phyloP scores from a whole-genome alignment of 257 asterid genomes.

The Solanum phureja region DNA sequence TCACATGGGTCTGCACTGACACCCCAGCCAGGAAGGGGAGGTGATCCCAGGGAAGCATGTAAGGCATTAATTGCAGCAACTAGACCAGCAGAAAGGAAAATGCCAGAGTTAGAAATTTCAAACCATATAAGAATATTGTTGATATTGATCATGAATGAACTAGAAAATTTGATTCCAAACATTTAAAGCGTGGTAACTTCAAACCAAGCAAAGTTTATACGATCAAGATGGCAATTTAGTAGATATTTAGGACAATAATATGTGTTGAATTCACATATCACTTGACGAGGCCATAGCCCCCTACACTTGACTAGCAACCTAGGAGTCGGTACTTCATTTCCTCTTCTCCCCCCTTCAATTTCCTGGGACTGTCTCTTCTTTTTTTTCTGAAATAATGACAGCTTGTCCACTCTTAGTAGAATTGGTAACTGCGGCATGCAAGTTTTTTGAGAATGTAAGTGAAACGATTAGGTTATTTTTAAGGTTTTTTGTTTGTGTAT shows the following conservation, averaged over 20 bases:
- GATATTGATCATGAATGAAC: background rate
- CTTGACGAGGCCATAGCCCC: background rate
- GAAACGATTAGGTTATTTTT: background rate
- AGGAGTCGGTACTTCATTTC: background rate
- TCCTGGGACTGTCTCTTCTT: background rate
- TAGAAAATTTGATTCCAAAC: background rate
- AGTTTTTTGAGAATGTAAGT: background rate
- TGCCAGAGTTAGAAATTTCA: background rate
- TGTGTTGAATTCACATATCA: background rate
- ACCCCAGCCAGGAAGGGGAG: slow-evolving; percentile 63
- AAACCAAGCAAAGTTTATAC: background rate
- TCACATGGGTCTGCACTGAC: slow-evolving; percentile 63
- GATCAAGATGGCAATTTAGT: background rate
- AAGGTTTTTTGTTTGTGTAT: background rate
- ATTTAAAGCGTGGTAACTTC: background rate
- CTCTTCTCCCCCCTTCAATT: background rate
- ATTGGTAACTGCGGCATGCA: background rate
- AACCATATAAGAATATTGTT: background rate
- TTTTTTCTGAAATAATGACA: background rate
- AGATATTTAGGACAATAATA: background rate
- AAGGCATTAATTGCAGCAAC: slow-evolving; percentile 57
- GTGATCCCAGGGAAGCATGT: slow-evolving; percentile 46
- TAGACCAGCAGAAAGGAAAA: slow-evolving; percentile 15
- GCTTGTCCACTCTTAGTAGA: background rate
- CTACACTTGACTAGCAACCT: background rate